Percentiles rank a stretch among this genome's conserved stretches.
phyloP scores from a whole-genome alignment of 1,284 basidiomycete genomes.

The Fomes fomentarius region DNA sequence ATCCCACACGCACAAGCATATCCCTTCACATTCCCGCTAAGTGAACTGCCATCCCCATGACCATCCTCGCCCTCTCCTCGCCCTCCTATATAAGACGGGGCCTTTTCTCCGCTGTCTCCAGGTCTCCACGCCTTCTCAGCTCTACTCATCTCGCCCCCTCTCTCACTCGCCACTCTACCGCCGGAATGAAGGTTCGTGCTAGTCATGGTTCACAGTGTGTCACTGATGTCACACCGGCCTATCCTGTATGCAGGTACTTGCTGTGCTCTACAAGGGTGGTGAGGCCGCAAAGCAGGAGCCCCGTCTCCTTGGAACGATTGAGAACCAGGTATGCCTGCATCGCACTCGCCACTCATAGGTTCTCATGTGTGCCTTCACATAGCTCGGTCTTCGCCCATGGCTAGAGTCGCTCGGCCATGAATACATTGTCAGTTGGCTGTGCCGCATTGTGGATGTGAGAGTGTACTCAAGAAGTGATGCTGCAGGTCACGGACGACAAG shows the following conservation, averaged over 20 bases:
- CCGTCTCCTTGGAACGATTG: slow-evolving; percentile 86
- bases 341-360: no score
- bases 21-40: background rate
- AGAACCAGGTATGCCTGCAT: slow-evolving; percentile 73
- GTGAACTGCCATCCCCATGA: slow-evolving; percentile 16
- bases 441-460: no score
- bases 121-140: slow-evolving; percentile 26
- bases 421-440: slow-evolving; percentile 59
- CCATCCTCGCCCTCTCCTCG: slow-evolving; percentile 20
- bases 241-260: slow-evolving; percentile 60
- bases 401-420: slow-evolving; percentile 80
- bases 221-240: slow-evolving; percentile 10
- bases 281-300: slow-evolving; percentile 80
- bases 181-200: slow-evolving; percentile 29
- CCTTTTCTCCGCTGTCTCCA: slow-evolving; percentile 11
- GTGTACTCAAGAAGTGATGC: slow-evolving; percentile 24
- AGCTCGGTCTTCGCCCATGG: slow-evolving; percentile 79
- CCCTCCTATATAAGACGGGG: slow-evolving; percentile 25
- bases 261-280: slow-evolving; percentile 80
- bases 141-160: slow-evolving; percentile 15
- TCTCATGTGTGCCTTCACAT: background rate
- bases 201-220: background rate
- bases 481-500: slow-evolving; percentile 82
- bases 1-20: slow-evolving; percentile 22
- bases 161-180: slow-evolving; percentile 7